A percentile compares a stretch with the other conserved stretches of the same genome.
These are phyloP conservation scores for Phytophthora citricola DNA, from an alignment of 352 stramenopile genomes.

Conservation along the genomic window DNA sequence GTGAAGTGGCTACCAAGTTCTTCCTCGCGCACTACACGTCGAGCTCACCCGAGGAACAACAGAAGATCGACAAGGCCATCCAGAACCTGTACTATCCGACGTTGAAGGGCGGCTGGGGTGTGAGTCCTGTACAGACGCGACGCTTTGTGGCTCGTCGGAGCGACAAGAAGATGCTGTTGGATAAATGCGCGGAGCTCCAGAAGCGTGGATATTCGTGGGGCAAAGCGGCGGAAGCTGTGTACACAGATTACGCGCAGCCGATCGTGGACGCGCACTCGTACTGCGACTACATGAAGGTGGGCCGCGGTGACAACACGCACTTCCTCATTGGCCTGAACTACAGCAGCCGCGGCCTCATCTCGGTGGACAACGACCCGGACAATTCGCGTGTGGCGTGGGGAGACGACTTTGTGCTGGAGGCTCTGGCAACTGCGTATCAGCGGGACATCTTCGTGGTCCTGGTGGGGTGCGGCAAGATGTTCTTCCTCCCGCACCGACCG, in stretches of 20 bases:
- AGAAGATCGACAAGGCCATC: constrained; percentile 86
- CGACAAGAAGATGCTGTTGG: constrained; percentile 78
- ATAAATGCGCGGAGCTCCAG: constrained; percentile 82
- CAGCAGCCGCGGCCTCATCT: constrained; percentile 76
- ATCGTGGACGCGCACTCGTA: constrained; percentile 82
- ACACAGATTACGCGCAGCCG: constrained; percentile 73
- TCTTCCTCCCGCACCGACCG: constrained; percentile 86
- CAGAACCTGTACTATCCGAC: constrained; percentile 88
- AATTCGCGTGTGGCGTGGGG: constrained; percentile 86
- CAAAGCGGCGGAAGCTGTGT: constrained; percentile 80
- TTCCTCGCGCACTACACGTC: constrained; percentile 78
- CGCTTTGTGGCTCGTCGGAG: constrained; percentile 72
- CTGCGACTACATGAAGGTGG: constrained; percentile 88
- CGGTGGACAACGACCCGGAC: constrained; percentile 82
- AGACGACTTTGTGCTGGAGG: constrained; percentile 87
- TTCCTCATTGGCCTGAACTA: constrained; percentile 87
- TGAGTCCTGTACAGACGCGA: constrained; percentile 84
- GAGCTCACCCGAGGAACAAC: constrained; percentile 62
- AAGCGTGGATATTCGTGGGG: constrained; percentile 80
- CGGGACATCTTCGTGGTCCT: constrained; percentile 90
- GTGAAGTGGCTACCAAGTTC: constrained; percentile 76
- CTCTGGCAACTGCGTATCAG: constrained; percentile 86
- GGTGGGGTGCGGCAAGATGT: constrained; percentile 89
- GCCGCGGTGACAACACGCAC: constrained; percentile 75
- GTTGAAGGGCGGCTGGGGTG: constrained; percentile 82